Evolutionary conservation across 2,329 filamentous ascomycete genomes (phyloP).

Genomic region (Tolypocladium tundrense): DNA sequence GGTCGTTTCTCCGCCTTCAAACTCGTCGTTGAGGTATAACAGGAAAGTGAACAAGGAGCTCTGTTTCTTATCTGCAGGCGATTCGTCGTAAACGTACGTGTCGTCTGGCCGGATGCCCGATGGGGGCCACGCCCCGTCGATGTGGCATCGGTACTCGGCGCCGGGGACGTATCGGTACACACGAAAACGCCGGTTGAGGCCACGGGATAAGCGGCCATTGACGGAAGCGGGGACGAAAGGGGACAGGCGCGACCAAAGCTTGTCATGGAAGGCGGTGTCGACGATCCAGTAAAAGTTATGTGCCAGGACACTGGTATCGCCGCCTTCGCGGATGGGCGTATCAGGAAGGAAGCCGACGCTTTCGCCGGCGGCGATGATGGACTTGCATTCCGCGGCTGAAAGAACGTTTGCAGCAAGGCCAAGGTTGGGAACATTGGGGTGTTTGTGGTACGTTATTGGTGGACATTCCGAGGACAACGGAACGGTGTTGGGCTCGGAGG

Average conservation of each 20-base stretch:
- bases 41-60: conserved; percentile 61
- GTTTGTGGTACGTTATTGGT: conserved; percentile 42
- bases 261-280: conserved; percentile 51
- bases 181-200: conserved; percentile 59
- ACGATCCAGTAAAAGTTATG: conserved; percentile 69
- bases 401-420: conserved; percentile 51
- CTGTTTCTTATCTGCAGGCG: conserved; percentile 47
- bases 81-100: conserved; percentile 57
- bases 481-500: conserved; percentile 47
- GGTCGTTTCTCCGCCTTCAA: conserved; percentile 60
- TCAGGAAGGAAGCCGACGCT: conserved; percentile 57
- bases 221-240: conserved; percentile 45
- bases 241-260: conserved; percentile 51
- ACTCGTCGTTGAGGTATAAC: conserved; percentile 62
- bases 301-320: conserved; percentile 53
- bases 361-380: conserved; percentile 58
- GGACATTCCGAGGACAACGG: conserved; percentile 33
- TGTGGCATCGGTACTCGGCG: conserved; percentile 61
- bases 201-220: conserved; percentile 46
- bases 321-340: conserved; percentile 54
- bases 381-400: conserved; percentile 49
- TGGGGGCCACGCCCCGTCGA: conserved; percentile 64
- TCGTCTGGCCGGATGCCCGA: conserved; percentile 50
- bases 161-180: conserved; percentile 65
- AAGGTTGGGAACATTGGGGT: conserved; percentile 53